Base-by-base conservation (phyloP, 768 basidiomycete species). In the Macrocybe gigantea region DNA sequence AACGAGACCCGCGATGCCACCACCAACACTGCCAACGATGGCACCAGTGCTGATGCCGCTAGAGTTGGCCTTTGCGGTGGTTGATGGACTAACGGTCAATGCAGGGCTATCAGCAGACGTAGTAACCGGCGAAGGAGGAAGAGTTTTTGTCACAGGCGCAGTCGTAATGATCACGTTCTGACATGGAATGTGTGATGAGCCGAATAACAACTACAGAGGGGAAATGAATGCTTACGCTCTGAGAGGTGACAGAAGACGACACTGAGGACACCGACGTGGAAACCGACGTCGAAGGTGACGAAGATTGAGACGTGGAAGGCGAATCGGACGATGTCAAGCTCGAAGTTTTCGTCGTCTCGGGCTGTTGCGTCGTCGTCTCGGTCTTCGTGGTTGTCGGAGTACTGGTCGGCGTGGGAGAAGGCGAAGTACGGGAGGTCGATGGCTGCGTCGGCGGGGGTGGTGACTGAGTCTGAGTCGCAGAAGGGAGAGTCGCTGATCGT, bases 1-100 rank as follows among this genome's bases (percentile, higher is more conserved):
- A 5, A 68, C 64, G 32, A 66, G 49, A 15, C 65, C 74, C 1
- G 60, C 61, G 32, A 78, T 62, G 40, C 65, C 71, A 15, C 72
- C 75, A 0, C 59, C 67, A 14, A 67, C 54, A 29, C 65, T 61
- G 11, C 68, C 68, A 8, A 72, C 67, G 41, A 78, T 60, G 22
- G 71, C 57, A n/a, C 74, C 75, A 11, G 71, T 65, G 40, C 64
- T 64, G 40, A 71, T 38, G 7, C 58, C 62, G 14, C 55, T 44
- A 6, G 58, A 53, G 5, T 56, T 32, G 29, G 48, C 49, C 33
- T 52, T 49, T 0, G 57, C 14, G 14, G 53, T 44, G 33, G 33
- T 32, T n/a, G 52, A 51, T 15, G 42, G 42, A 33, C 46, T 56
- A 33, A 59, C 35, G 30, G 60, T 67, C 2, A 55, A 32, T 5